Conservation (phyloP, 768 basidiomycete genomes). For the Suillus lakei region DNA sequence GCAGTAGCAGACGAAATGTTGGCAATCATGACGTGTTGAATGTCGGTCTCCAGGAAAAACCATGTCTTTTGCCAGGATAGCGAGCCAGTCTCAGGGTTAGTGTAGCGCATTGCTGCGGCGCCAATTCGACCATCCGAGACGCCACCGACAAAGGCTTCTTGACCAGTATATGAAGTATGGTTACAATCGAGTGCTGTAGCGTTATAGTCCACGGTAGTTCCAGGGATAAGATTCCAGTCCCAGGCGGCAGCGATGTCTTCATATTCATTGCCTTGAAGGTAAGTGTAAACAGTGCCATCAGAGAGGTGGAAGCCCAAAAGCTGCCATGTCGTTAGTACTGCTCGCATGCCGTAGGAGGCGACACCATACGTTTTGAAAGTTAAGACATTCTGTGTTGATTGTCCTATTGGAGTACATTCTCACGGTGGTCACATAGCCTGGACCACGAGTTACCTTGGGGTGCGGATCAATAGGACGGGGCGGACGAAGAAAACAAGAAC, state of each 20-base stretch:
- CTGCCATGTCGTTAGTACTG: conserved; percentile 31
- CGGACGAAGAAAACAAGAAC: conserved; percentile 7
- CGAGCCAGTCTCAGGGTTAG: conserved; percentile 59
- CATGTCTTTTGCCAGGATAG: conserved; percentile 71
- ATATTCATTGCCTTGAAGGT: conserved; percentile 69
- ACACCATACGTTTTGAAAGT: conserved; percentile 57
- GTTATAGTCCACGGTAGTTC: conserved; percentile 68
- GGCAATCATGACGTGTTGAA: conserved; percentile 67
- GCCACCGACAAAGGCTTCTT: conserved; percentile 68
- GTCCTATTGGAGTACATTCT: conserved; percentile 68
- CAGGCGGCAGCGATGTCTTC: conserved; percentile 73
- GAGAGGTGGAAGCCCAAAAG: conserved; percentile 72
- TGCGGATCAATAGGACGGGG: background rate
- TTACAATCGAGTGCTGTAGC: conserved; percentile 57
- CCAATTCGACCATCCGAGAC: conserved; percentile 62
- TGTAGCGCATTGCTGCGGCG: conserved; percentile 66
- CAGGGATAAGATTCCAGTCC: conserved; percentile 83
- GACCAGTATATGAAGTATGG: conserved; percentile 46
- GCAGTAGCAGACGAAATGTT: conserved; percentile 48
- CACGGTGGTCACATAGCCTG: conserved; percentile 60
- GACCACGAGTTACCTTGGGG: conserved; percentile 63
- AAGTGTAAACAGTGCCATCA: conserved; percentile 68
- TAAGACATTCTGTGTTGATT: conserved; percentile 67
- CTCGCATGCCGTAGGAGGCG: background rate
- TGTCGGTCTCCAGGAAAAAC: conserved; percentile 71